A percentile compares a stretch with the other conserved stretches of the same genome.
phyloP scores from a whole-genome alignment of 2,329 filamentous ascomycete species.

The Bipolaris sorokiniana region DNA sequence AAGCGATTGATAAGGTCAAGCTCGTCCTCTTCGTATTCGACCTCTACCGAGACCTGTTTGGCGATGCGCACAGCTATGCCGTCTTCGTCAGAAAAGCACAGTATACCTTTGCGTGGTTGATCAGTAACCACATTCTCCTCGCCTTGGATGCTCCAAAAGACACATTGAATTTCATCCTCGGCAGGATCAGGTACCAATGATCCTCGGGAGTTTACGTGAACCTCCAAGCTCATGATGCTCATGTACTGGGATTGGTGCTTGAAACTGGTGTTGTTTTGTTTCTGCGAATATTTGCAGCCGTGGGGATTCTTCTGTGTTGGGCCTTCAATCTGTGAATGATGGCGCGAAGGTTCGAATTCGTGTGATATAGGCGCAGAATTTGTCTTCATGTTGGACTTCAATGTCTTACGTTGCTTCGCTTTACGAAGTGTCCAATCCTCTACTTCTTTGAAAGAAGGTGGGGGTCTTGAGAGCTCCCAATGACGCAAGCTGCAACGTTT shows the following conservation, averaged over 20 bases:
- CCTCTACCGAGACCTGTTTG: conserved; percentile 65
- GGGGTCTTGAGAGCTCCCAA: conserved; percentile 78
- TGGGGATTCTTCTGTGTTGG: conserved; percentile 82
- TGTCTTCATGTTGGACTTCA: conserved; percentile 8
- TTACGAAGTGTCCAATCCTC: conserved; percentile 65
- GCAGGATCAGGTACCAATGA: conserved; percentile 86
- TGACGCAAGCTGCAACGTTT: conserved; percentile 66
- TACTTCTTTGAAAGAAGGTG: conserved; percentile 75
- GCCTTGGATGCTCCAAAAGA: conserved; percentile 89
- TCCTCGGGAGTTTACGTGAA: conserved; percentile 87
- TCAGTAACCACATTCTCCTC: conserved; percentile 67
- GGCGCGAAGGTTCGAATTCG: conserved; percentile 27
- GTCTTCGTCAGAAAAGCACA: conserved; percentile 71
- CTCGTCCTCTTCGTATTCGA: conserved; percentile 78
- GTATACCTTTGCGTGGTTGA: conserved; percentile 69
- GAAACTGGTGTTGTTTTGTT: conserved; percentile 73
- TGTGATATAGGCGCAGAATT: conserved; percentile 22
- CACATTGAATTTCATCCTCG: conserved; percentile 82
- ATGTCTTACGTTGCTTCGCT: conserved; percentile 30
- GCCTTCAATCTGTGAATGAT: conserved; percentile 83
- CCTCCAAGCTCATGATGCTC: conserved; percentile 92
- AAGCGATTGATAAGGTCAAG: conserved; percentile 84
- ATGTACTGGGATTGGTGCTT: conserved; percentile 90
- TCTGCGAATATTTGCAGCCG: conserved; percentile 86
- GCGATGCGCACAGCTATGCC: conserved; percentile 66